phyloP scores from a whole-genome alignment of 352 stramenopile species.

The Globisporangium yorkense region DNA sequence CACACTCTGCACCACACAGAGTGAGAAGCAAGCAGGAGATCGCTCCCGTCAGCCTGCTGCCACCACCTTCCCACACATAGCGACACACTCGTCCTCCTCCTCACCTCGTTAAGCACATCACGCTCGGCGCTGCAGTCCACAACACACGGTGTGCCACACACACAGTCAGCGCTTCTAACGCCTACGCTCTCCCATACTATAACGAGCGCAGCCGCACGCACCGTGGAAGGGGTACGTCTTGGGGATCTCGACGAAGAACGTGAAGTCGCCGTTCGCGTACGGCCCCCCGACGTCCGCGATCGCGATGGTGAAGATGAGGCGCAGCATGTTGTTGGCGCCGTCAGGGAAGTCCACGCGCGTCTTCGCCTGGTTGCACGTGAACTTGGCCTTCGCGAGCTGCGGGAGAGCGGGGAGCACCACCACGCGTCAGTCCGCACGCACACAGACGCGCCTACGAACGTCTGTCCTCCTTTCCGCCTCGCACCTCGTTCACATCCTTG shows the following conservation, averaged over 20 bases:
- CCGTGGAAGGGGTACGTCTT: constrained; percentile 85
- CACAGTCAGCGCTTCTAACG: no score
- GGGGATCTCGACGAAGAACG: constrained; percentile 82
- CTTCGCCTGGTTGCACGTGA: constrained; percentile 64
- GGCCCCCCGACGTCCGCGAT: constrained; percentile 63
- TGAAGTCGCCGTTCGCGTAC: constrained; percentile 84
- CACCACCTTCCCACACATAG: background rate
- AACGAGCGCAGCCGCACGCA: constrained; percentile 18
- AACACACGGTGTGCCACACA: background rate
- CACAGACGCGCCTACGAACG: background rate
- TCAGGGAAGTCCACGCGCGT: constrained; percentile 84
- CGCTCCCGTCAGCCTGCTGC: background rate
- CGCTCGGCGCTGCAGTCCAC: constrained; percentile 42
- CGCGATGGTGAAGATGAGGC: constrained; percentile 74
- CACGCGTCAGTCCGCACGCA: no score
- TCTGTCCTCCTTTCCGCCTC: background rate
- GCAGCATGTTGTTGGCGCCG: constrained; percentile 74
- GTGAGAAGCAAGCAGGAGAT: background rate
- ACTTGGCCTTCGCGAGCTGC: constrained; percentile 72
- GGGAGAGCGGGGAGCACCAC: background rate
- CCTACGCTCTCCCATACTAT: background rate
- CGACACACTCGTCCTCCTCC: background rate
- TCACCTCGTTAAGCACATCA: constrained; percentile 67
- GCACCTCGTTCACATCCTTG: constrained; percentile 84
- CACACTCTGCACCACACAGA: constrained; percentile 41